Base-by-base conservation (phyloP, 805 yeast genomes). In the Barnettozyma vustinii region DNA sequence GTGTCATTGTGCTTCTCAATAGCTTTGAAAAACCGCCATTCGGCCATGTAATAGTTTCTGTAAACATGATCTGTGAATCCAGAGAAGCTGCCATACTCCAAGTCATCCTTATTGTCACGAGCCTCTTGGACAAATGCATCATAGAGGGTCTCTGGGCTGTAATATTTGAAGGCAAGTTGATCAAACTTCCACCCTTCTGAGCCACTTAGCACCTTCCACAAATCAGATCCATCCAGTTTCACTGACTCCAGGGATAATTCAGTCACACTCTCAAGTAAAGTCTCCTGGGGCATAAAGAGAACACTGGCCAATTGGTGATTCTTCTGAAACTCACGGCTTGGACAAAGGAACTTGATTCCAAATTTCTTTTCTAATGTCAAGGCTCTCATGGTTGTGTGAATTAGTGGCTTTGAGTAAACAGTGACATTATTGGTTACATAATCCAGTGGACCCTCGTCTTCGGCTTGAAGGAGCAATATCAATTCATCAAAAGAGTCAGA, bases 261-360 rank as follows among this genome's bases (percentile, higher is more conserved):
- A 23, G 25, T 8, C 25, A 23, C 25, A 23, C 25, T 23, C 25
- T 9, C 10, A 13, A 18, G 7, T 7, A 39, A 23, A 5, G 18
- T 39, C 16, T 19, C 18, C 9, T 9, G 27, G 2, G 41, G 15
- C 30, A 39, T 39, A n/a, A 39, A 39, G 18, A 39, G 25, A 39
- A 39, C 18, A 21, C 15, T 39, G 30, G 41, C 41, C 30, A 39
- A 21, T 23, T 39, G 41, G 25, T 23, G n/a, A 3, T 20, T 30
- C 4, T 9, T 15, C 20, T 20, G 12, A 23, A 39, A 21, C 30
- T 39, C 9, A 21, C n/a, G 18, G 18, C 41, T 30, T 39, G 30
- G 41, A 21, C 41, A 39, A 39, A 39, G 16, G 18, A 16, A 13
- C 27, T 39, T 39, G 41, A 39, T 39, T 39, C 41, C 41, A 39